Conservation (phyloP, 768 basidiomycete genomes). For the Crucibulum laeve region DNA sequence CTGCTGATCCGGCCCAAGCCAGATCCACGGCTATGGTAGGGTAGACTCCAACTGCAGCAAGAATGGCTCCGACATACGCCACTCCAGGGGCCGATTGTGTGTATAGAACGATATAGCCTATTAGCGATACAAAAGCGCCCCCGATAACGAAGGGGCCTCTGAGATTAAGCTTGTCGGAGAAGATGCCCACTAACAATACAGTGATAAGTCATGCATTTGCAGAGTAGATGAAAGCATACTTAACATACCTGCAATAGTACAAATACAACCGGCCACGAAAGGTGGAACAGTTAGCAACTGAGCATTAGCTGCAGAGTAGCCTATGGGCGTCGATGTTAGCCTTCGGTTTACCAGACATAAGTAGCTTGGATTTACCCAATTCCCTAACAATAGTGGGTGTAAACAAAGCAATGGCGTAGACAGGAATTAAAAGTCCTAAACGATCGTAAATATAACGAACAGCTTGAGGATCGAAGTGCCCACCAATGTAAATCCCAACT, state of each 20-base stretch:
- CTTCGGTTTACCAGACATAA: not conserved
- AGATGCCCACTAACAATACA: conserved; percentile 24
- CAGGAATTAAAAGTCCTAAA: conserved; percentile 34
- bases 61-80: conserved; percentile 43
- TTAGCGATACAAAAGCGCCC: conserved; percentile 34
- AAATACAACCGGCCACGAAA: conserved; percentile 40
- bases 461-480: not conserved
- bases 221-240: not conserved
- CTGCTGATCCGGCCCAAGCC: conserved; percentile 53
- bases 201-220: not conserved
- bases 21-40: conserved; percentile 43
- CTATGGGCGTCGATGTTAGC: conserved; percentile 6
- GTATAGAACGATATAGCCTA: conserved; percentile 50
- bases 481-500: conserved; percentile 39
- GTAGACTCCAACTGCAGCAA: conserved; percentile 50
- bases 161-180: conserved; percentile 34
- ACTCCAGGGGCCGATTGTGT: conserved; percentile 24
- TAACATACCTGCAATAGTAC: conserved; percentile 28
- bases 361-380: conserved; percentile 20
- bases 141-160: conserved; percentile 48
- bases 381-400: conserved; percentile 46
- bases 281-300: conserved; percentile 50
- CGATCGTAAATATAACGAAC: not conserved
- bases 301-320: conserved; percentile 45
- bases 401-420: conserved; percentile 42